phyloP scores from a whole-genome alignment of 2,329 filamentous ascomycete genomes.

The Monascus ruber region DNA sequence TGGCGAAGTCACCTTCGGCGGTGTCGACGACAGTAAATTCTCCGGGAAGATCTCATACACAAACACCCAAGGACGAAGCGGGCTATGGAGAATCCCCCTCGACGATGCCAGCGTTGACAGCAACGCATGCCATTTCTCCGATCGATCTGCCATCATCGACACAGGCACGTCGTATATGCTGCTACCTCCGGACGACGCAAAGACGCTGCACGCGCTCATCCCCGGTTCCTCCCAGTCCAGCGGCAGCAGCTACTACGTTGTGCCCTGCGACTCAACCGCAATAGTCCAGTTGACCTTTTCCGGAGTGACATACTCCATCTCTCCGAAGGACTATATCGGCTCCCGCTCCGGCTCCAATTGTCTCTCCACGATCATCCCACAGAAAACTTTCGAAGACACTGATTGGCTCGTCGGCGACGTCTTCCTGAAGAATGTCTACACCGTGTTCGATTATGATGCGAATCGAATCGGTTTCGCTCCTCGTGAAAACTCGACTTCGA shows the following conservation, averaged over 20 bases:
- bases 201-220: constrained; percentile 56
- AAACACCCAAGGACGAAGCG: constrained; percentile 37
- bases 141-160: constrained; percentile 61
- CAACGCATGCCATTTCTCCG: constrained; percentile 41
- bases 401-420: constrained; percentile 76
- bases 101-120: constrained; percentile 55
- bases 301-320: constrained; percentile 54
- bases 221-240: constrained; percentile 48
- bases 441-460: constrained; percentile 66
- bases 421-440: constrained; percentile 84
- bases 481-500: not conserved
- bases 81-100: constrained; percentile 63
- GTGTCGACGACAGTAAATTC: constrained; percentile 54
- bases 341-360: constrained; percentile 28
- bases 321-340: constrained; percentile 59
- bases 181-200: constrained; percentile 55
- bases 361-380: constrained; percentile 62
- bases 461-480: constrained; percentile 26
- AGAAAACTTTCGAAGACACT: constrained; percentile 49
- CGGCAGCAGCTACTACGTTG: constrained; percentile 45
- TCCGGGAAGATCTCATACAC: constrained; percentile 59
- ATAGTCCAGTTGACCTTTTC: constrained; percentile 57
- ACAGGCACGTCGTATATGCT: constrained; percentile 75
- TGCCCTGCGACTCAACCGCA: constrained; percentile 59
- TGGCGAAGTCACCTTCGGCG: constrained; percentile 69